Conservation (phyloP, 2,329 filamentous ascomycete genomes). For the Fusarium sp. region DNA sequence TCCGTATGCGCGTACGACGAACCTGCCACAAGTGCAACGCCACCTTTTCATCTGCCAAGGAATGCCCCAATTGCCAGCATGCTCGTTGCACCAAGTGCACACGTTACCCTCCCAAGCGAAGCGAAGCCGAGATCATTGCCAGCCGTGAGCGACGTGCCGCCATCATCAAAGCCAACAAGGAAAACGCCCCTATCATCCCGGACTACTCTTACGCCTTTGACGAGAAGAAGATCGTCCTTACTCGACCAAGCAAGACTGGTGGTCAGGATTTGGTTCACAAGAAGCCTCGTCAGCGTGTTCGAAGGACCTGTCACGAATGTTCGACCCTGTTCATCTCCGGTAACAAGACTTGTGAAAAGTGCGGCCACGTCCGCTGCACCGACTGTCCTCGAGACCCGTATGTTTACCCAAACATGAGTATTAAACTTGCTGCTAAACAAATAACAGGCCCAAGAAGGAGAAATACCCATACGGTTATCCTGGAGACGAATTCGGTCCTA, state of each 20-base stretch:
- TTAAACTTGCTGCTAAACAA: constrained; percentile 20
- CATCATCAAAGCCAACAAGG: constrained; percentile 67
- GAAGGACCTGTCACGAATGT: constrained; percentile 83
- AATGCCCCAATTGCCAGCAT: constrained; percentile 84
- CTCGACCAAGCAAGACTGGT: constrained; percentile 73
- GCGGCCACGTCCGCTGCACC: constrained; percentile 80
- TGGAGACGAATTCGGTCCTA: constrained; percentile 70
- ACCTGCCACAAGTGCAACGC: constrained; percentile 86
- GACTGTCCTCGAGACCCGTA: constrained; percentile 86
- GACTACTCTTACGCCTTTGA: constrained; percentile 62
- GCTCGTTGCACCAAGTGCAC: constrained; percentile 84
- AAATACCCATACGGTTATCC: constrained; percentile 80
- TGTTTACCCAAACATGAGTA: constrained; percentile 55
- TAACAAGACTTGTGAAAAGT: constrained; percentile 74
- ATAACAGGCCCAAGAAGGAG: constrained; percentile 70
- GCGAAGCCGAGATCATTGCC: constrained; percentile 66
- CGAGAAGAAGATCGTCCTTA: constrained; percentile 67
- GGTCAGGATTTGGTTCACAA: constrained; percentile 80
- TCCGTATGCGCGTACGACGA: constrained; percentile 82
- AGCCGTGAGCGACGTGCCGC: constrained; percentile 65
- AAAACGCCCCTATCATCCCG: constrained; percentile 66
- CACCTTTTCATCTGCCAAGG: constrained; percentile 78
- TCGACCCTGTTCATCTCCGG: constrained; percentile 70
- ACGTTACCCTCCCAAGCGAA: constrained; percentile 77
- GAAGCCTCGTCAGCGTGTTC: constrained; percentile 78